Conservation (phyloP, 352 stramenopile species). For the Peronospora belbahrii region DNA sequence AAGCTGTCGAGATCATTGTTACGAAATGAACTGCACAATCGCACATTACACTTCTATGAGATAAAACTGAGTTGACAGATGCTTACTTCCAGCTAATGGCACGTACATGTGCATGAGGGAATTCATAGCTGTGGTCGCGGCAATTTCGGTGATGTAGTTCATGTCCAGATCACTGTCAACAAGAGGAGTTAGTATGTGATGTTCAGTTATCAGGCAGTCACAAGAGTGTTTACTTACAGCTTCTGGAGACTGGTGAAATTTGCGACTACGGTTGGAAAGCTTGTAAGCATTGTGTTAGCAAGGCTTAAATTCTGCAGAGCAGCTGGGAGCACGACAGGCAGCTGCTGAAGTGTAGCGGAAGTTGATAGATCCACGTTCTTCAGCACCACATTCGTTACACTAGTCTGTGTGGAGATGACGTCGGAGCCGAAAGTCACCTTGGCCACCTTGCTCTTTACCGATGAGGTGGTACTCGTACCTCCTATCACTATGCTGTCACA, state of each 20-base stretch:
- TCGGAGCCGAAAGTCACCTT: constrained; percentile 22
- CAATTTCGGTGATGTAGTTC: constrained; percentile 30
- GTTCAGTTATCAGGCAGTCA: neutral
- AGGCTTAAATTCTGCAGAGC: constrained; percentile 23
- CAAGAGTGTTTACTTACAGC: constrained; percentile 19
- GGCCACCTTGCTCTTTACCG: constrained; percentile 31
- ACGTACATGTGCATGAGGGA: constrained; percentile 44
- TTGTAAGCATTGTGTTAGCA: constrained; percentile 22
- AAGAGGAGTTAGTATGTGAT: constrained; percentile 4
- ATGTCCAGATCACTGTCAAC: constrained; percentile 20
- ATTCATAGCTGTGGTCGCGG: constrained; percentile 24
- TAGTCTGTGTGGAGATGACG: constrained; percentile 22
- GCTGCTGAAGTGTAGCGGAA: constrained; percentile 16
- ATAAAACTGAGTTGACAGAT: neutral
- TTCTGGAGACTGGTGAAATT: constrained; percentile 28
- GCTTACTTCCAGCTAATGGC: neutral
- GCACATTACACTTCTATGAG: neutral
- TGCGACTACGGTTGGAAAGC: constrained; percentile 26
- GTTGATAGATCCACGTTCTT: constrained; percentile 27
- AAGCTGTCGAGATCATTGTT: constrained; percentile 47
- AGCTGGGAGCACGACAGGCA: constrained; percentile 18
- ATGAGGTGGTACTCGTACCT: constrained; percentile 12
- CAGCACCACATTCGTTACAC: constrained; percentile 22
- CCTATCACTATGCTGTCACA: constrained; percentile 20
- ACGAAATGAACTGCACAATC: constrained; percentile 29